Percentiles rank a stretch among this genome's conserved stretches.
These are phyloP conservation scores for Boletus patriciae DNA, from an alignment of 768 basidiomycete species.

Conservation along the genomic window DNA sequence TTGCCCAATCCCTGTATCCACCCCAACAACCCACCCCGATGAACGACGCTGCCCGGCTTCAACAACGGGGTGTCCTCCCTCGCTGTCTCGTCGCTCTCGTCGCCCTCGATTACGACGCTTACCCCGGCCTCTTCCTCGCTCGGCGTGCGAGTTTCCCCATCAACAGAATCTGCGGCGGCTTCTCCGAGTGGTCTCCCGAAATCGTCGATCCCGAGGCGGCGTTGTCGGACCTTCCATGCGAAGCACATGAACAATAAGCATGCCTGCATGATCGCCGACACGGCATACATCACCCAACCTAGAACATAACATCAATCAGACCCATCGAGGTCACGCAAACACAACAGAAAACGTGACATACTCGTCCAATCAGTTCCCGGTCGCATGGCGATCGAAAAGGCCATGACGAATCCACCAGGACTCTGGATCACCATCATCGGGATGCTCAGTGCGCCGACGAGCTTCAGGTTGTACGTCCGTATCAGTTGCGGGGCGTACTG, in stretches of 20 bases:
- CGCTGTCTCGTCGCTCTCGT: slow-evolving; percentile 12
- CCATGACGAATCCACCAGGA: slow-evolving; percentile 88
- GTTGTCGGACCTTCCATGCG: slow-evolving; percentile 80
- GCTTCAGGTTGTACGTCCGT: slow-evolving; percentile 71
- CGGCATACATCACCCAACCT: slow-evolving; percentile 83
- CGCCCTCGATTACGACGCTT: slow-evolving; percentile 24
- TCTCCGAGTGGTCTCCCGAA: slow-evolving; percentile 64
- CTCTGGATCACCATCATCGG: slow-evolving; percentile 96
- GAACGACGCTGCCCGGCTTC: slow-evolving; percentile 22
- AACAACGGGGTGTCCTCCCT: slow-evolving; percentile 26
- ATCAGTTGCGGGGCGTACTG: slow-evolving; percentile 90
- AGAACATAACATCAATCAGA: background rate
- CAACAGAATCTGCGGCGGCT: background rate
- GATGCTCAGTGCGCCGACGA: slow-evolving; percentile 92
- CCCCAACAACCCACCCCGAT: slow-evolving; percentile 21
- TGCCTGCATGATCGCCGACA: slow-evolving; percentile 83
- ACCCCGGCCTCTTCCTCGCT: slow-evolving; percentile 13
- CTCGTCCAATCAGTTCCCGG: slow-evolving; percentile 87
- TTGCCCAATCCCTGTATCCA: slow-evolving; percentile 25
- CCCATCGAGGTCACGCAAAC: background rate
- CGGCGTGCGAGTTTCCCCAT: background rate
- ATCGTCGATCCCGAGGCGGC: slow-evolving; percentile 75
- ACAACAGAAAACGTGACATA: slow-evolving; percentile 32
- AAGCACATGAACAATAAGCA: slow-evolving; percentile 83
- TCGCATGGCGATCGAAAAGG: slow-evolving; percentile 72